Evolutionary conservation across 202 grass and related monocot genomes (phyloP).

Genomic region (Zizania palustris): DNA sequence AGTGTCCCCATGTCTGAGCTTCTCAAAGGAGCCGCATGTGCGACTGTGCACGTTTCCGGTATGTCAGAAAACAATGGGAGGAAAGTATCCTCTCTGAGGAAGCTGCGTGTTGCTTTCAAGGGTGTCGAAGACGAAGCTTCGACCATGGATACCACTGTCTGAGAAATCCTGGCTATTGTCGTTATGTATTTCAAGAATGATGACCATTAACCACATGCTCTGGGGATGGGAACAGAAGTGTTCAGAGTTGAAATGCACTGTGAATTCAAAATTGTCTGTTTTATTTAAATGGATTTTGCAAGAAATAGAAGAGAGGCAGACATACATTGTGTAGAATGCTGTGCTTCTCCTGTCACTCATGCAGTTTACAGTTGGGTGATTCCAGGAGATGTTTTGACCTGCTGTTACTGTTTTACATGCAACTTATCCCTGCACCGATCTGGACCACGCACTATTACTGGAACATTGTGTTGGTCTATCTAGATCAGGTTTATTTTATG

Average conservation of each 20-base stretch:
- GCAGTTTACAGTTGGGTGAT: too few species aligned
- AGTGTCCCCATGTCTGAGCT: conserved; percentile 64
- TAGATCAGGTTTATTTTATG: too few species aligned
- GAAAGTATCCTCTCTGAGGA: conserved; percentile 72
- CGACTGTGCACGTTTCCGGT: conserved; percentile 67
- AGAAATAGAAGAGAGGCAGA: too few species aligned
- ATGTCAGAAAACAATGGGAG: conserved; percentile 70
- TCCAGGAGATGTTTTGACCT: too few species aligned
- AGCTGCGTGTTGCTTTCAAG: conserved; percentile 76
- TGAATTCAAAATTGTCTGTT: not conserved
- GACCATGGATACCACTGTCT: conserved; percentile 47
- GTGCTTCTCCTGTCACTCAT: too few species aligned
- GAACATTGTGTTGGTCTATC: too few species aligned
- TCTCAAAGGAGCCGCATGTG: conserved; percentile 52
- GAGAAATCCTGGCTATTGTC: conserved; percentile 40
- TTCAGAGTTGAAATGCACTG: not conserved
- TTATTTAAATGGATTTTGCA: not conserved
- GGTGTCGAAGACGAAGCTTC: conserved; percentile 38
- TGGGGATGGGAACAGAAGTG: too few species aligned
- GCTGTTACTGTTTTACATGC: too few species aligned
- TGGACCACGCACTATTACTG: too few species aligned
- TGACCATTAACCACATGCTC: not conserved
- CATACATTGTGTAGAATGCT: too few species aligned
- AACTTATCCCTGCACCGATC: too few species aligned
- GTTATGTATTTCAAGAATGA: not conserved